Evolutionary conservation across 805 yeast genomes (phyloP).

Genomic region (Nakazawaea wyomingensis): DNA sequence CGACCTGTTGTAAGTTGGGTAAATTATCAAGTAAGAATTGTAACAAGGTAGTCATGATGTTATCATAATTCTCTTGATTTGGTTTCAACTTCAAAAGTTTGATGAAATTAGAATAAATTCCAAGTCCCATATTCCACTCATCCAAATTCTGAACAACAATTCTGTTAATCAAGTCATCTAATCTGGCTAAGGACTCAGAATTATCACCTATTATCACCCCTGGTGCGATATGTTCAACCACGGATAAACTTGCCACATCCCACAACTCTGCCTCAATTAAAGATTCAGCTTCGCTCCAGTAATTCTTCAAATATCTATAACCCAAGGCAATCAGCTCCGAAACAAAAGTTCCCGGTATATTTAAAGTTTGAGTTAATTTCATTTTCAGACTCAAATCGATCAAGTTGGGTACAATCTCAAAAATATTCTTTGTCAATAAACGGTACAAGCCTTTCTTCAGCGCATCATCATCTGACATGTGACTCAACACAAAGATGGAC

Average conservation of each 20-base stretch:
- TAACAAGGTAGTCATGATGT: conserved; percentile 22
- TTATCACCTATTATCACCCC: conserved; percentile 50
- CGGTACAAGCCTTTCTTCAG: not conserved
- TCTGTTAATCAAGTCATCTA: conserved; percentile 32
- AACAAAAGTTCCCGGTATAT: conserved; percentile 43
- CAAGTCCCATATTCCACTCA: conserved; percentile 55
- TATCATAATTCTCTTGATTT: conserved; percentile 15
- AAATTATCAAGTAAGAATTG: conserved; percentile 40
- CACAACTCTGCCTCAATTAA: conserved; percentile 56
- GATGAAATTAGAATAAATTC: conserved; percentile 49
- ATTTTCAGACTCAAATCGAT: conserved; percentile 12
- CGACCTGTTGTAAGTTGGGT: conserved; percentile 28
- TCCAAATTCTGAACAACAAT: conserved; percentile 32
- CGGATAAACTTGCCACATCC: conserved; percentile 57
- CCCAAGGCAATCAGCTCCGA: conserved; percentile 57
- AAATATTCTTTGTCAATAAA: conserved; percentile 7
- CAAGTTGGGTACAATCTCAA: conserved; percentile 8
- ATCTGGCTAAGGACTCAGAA: conserved; percentile 15
- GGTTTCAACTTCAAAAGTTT: conserved; percentile 20
- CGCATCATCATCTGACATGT: conserved; percentile 41
- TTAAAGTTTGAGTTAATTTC: conserved; percentile 32
- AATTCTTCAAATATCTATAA: conserved; percentile 44
- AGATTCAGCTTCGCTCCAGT: conserved; percentile 54
- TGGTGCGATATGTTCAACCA: conserved; percentile 67
- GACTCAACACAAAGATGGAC: conserved; percentile 59